Base-by-base conservation (phyloP, 306 rosid genomes). In the Heteromeles arbutifolia region DNA sequence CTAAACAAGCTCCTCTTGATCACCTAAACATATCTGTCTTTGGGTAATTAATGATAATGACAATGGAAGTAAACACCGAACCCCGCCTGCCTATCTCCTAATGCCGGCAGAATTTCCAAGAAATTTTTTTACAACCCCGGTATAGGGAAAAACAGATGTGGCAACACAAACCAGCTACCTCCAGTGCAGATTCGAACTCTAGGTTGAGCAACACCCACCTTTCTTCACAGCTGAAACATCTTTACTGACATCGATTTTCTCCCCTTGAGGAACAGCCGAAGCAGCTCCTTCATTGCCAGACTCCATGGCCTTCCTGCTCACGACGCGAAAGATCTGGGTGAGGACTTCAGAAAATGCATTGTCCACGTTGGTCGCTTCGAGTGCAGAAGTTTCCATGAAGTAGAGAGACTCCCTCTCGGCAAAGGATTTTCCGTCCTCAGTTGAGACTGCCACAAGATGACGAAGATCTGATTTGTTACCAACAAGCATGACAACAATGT, bases 371-470 rank as follows among this genome's bases (percentile, higher is more conserved):
- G 82, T 87, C 21, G 91, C 77, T 67, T 87, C 91, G 3, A 87
- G 85, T 11, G 91, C 91, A 43, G 91, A 87, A 19, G 91, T 88
- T 76, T 88, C 91, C 84, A 88, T 85, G 82, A 81, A 88, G 77
- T 77, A 88, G 52, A 88, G 88, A 63, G 87, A 77, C 64, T 88
- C 92, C 58, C 45, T 81, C 79, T 88, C 87, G 0, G 89, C 89
- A 73, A 83, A 88, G 41, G 89, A 79, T 17, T 81, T 85, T 26
- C 82, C 92, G 19, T 84, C 89, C 65, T 85, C 92, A 1, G 85
- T 83, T 71, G 92, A 79, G 68, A 88, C 89, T 6, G 92, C 92
- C 21, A 84, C 83, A 25, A 85, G 88, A 74, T 85, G 91, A 31
- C 88, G 86, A 37, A 87, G 84, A 81, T 87, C 91, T 5, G 87